phyloP scores from a whole-genome alignment of 2,329 filamentous ascomycete genomes.

The Alternaria brassicae region DNA sequence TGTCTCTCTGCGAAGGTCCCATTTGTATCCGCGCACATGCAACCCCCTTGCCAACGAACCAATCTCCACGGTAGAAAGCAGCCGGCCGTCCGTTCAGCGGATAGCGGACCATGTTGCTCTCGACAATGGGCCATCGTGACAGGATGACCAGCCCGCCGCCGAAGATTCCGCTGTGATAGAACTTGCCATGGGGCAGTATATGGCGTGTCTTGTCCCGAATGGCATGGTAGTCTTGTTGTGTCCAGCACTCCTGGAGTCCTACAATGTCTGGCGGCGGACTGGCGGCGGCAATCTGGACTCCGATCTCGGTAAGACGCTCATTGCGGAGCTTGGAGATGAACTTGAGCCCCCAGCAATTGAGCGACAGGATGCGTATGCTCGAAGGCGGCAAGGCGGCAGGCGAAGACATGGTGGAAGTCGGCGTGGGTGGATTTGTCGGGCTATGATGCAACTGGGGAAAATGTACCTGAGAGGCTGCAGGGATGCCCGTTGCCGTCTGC shows the following conservation, averaged over 20 bases:
- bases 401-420: slow-evolving; percentile 29
- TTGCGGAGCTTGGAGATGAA: slow-evolving; percentile 79
- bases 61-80: slow-evolving; percentile 93
- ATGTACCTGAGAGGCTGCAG: slow-evolving; percentile 17
- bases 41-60: slow-evolving; percentile 95
- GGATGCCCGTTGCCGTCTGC: slow-evolving; percentile 16
- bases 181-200: slow-evolving; percentile 88
- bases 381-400: slow-evolving; percentile 47
- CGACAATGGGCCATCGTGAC: slow-evolving; percentile 89
- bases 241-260: slow-evolving; percentile 95
- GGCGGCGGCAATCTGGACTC: slow-evolving; percentile 73
- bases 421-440: not conserved
- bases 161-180: slow-evolving; percentile 88
- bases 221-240: slow-evolving; percentile 78
- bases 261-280: slow-evolving; percentile 80
- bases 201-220: slow-evolving; percentile 76
- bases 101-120: slow-evolving; percentile 85
- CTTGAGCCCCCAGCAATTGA: slow-evolving; percentile 98
- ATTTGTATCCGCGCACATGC: slow-evolving; percentile 81
- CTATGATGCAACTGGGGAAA: slow-evolving; percentile 29
- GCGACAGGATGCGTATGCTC: slow-evolving; percentile 77
- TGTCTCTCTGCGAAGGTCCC: slow-evolving; percentile 67
- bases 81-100: slow-evolving; percentile 92
- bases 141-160: slow-evolving; percentile 89
- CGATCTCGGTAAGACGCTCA: slow-evolving; percentile 83